A percentile compares a stretch with the other conserved stretches of the same genome.
These are phyloP conservation scores for Pseudogymnoascus sp. DNA, from an alignment of 2,329 filamentous ascomycete species.

Conservation along the genomic window DNA sequence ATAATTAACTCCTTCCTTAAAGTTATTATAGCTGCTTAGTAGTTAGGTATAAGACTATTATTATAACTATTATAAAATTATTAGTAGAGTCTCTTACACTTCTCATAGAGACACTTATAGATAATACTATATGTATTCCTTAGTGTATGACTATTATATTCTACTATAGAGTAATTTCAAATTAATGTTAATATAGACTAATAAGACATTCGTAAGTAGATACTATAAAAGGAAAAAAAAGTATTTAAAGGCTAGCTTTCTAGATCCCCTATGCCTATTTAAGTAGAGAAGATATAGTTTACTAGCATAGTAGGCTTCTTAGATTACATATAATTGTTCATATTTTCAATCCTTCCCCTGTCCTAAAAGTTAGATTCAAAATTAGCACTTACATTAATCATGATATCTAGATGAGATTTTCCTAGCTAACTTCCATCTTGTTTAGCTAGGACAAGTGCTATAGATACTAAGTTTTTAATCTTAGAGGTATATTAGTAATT, in stretches of 20 bases:
- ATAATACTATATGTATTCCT: neutral
- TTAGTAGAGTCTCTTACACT: too few species aligned
- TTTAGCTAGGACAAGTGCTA: neutral
- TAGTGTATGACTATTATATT: neutral
- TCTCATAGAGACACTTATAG: neutral
- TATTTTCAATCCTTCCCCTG: constrained; percentile 12
- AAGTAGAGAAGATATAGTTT: neutral
- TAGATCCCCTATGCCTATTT: neutral
- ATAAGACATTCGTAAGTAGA: neutral
- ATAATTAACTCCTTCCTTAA: too few species aligned
- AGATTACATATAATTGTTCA: constrained; percentile 14
- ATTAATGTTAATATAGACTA: neutral
- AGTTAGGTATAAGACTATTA: too few species aligned
- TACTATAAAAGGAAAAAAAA: too few species aligned
- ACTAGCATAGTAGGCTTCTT: constrained; percentile 8
- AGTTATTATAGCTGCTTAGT: too few species aligned
- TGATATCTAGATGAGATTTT: constrained; percentile 15
- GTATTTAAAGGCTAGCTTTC: neutral
- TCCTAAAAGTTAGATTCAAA: constrained; percentile 15
- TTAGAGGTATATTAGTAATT: neutral
- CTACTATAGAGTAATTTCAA: neutral
- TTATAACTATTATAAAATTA: too few species aligned
- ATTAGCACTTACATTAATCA: constrained; percentile 13
- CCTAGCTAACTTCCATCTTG: neutral
- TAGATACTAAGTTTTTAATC: neutral